A percentile compares a stretch with the other conserved stretches of the same genome.
These are phyloP conservation scores for Syncephalis fuscata DNA, from an alignment of 371 early-diverging fungal species.

Conservation along the genomic window DNA sequence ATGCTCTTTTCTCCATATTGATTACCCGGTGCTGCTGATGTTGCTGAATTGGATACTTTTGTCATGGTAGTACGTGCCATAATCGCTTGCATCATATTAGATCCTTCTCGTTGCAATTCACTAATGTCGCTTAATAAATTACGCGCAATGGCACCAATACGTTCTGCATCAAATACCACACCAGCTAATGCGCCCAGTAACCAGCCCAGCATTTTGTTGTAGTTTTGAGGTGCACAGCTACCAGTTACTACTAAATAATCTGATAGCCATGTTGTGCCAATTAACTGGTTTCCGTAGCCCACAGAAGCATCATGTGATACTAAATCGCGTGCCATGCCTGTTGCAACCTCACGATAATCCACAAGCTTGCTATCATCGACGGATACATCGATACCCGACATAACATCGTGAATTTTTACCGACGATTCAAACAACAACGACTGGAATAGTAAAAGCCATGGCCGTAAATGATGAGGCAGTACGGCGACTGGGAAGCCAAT, in stretches of 20 bases:
- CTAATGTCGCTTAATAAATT: conserved; percentile 36
- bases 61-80: conserved; percentile 19
- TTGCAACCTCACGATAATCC: conserved; percentile 31
- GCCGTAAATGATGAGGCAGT: conserved; percentile 28
- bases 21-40: no score
- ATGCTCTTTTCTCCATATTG: neutral
- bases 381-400: conserved; percentile 3
- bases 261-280: conserved; percentile 29
- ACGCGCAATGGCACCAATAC: conserved; percentile 36
- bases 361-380: conserved; percentile 14
- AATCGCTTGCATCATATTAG: conserved; percentile 22
- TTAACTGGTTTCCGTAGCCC: conserved; percentile 38
- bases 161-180: conserved; percentile 34
- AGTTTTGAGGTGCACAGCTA: conserved; percentile 19
- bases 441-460: conserved; percentile 39
- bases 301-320: conserved; percentile 31
- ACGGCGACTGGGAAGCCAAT: conserved; percentile 26
- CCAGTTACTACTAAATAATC: conserved; percentile 30
- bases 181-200: conserved; percentile 26
- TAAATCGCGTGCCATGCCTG: conserved; percentile 27
- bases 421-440: conserved; percentile 8
- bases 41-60: conserved; percentile 4
- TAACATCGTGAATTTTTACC: conserved; percentile 9
- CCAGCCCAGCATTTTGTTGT: conserved; percentile 21
- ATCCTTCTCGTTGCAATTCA: conserved; percentile 45